Percentiles rank a stretch among this genome's conserved stretches.
phyloP scores from a whole-genome alignment of 441 rosid genomes.

The Gossypium davidsonii region DNA sequence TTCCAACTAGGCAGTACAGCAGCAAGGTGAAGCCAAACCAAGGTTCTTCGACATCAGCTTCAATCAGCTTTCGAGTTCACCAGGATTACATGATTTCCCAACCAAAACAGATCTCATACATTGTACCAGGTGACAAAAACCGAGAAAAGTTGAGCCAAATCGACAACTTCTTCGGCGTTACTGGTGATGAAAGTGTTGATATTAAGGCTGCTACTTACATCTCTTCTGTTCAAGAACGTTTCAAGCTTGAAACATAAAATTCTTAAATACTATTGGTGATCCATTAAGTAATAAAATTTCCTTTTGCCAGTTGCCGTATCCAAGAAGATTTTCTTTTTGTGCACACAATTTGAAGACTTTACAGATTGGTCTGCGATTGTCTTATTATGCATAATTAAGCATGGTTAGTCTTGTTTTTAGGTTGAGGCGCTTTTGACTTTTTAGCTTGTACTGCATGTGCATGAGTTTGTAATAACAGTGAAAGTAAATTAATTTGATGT shows the following conservation, averaged over 20 bases:
- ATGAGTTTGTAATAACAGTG: background rate
- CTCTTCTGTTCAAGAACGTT: conserved; percentile 48
- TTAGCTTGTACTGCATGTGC: background rate
- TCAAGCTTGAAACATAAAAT: conserved; percentile 42
- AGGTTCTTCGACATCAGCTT: conserved; percentile 14
- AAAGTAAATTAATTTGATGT: background rate
- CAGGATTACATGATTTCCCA: conserved; percentile 28
- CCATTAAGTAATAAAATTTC: background rate
- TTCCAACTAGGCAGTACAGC: conserved; percentile 26
- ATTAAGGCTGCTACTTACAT: conserved; percentile 41
- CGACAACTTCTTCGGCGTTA: conserved; percentile 26
- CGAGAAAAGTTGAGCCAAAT: conserved; percentile 20
- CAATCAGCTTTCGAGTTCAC: conserved; percentile 26
- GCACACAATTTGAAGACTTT: background rate
- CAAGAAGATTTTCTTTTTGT: background rate
- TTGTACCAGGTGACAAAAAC: conserved; percentile 15
- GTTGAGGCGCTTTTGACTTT: background rate
- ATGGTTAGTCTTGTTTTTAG: background rate
- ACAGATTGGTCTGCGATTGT: background rate
- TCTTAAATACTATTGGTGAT: conserved; percentile 12
- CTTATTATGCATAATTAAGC: conserved; percentile 2
- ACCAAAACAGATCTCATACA: conserved; percentile 31
- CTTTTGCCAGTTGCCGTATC: background rate
- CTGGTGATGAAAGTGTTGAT: conserved; percentile 41
- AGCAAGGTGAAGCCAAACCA: conserved; percentile 29